These are phyloP conservation scores for Benincasa hispida DNA, from an alignment of 306 rosid species.

Conservation along the genomic window DNA sequence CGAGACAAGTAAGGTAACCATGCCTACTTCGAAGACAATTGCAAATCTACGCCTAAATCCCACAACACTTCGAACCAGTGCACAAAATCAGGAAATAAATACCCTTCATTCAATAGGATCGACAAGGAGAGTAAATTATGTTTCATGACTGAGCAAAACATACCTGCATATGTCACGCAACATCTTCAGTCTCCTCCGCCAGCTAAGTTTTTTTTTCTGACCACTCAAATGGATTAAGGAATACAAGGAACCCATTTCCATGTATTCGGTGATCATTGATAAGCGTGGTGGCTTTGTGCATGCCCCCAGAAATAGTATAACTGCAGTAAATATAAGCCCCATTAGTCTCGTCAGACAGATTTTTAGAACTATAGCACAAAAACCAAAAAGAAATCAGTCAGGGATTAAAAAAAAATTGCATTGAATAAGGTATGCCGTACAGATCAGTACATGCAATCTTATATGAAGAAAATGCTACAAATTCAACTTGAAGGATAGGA, in stretches of 20 bases:
- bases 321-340: constrained; percentile 42
- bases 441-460: constrained; percentile 7
- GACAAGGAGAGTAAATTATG: neutral
- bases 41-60: neutral
- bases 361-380: neutral
- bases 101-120: neutral
- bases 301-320: constrained; percentile 96
- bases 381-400: neutral
- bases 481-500: constrained; percentile 1
- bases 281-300: constrained; percentile 95
- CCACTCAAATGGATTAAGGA: constrained; percentile 85
- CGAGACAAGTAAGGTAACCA: neutral
- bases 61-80: neutral
- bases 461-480: constrained; percentile 6
- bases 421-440: neutral
- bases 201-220: constrained; percentile 82
- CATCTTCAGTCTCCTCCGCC: constrained; percentile 86
- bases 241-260: constrained; percentile 96
- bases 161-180: constrained; percentile 91
- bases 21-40: neutral
- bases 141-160: constrained; percentile 12
- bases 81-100: neutral
- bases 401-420: neutral
- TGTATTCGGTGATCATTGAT: constrained; percentile 94
- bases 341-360: constrained; percentile 1